These are phyloP conservation scores for Geosmithia flava DNA, from an alignment of 2,329 filamentous ascomycete species.

Conservation along the genomic window DNA sequence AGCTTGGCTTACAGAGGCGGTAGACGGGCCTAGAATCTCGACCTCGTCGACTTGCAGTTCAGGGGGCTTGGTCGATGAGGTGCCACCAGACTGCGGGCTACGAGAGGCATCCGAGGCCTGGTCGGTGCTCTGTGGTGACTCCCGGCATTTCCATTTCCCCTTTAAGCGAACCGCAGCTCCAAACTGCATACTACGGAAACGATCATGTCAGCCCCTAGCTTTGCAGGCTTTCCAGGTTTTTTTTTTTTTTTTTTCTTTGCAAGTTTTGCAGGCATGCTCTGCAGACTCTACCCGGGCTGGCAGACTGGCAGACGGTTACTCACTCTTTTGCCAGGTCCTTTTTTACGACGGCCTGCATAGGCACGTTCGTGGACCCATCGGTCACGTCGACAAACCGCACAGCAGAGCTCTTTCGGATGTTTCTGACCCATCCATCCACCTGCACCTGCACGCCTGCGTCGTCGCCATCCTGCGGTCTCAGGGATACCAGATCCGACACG, in stretches of 20 bases:
- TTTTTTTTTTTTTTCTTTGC: background rate
- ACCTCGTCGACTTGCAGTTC: conserved; percentile 68
- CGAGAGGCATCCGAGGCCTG: background rate
- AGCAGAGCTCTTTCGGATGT: conserved; percentile 75
- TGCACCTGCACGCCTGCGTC: conserved; percentile 35
- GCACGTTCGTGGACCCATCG: conserved; percentile 71
- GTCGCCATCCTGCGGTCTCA: conserved; percentile 21
- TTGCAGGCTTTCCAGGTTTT: no score
- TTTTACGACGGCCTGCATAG: conserved; percentile 70
- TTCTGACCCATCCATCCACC: conserved; percentile 71
- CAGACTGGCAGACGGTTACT: conserved; percentile 12
- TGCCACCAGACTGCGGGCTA: background rate
- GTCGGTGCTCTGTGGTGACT: background rate
- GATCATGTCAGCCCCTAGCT: background rate
- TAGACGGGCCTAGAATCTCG: conserved; percentile 61
- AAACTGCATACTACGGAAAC: conserved; percentile 49
- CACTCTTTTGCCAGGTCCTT: conserved; percentile 63
- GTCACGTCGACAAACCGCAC: conserved; percentile 73
- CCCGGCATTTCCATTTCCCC: conserved; percentile 52
- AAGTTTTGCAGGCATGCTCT: background rate
- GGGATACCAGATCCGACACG: conserved; percentile 44
- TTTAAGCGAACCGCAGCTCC: conserved; percentile 64
- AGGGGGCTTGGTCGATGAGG: conserved; percentile 5
- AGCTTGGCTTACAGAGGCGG: conserved; percentile 67
- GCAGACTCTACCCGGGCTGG: background rate